Conservation (phyloP, 306 rosid species). For the Rosa multiflora region DNA sequence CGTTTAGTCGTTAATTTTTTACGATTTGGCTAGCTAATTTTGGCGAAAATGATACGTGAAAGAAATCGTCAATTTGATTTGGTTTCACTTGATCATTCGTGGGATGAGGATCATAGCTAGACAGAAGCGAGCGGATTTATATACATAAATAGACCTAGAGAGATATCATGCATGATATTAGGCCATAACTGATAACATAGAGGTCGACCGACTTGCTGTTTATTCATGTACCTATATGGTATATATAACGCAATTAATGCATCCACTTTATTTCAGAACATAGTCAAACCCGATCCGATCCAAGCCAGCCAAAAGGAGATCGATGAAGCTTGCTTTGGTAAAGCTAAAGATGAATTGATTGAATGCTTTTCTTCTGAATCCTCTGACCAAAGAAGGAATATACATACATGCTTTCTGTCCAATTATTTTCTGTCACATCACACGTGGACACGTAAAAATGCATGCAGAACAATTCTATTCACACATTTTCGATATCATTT, state of each 20-base stretch:
- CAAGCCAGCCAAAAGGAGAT: background rate
- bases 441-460: background rate
- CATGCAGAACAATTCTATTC: background rate
- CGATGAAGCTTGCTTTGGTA: background rate
- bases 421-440: background rate
- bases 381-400: constrained; percentile 4
- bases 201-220: background rate
- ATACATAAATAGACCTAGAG: too few species aligned
- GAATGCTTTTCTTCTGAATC: background rate
- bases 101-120: background rate
- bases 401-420: background rate
- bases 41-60: background rate
- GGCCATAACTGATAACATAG: background rate
- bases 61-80: background rate
- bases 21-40: too few species aligned
- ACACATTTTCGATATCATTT: too few species aligned
- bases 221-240: too few species aligned
- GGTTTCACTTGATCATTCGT: background rate
- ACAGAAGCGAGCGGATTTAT: background rate
- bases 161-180: background rate
- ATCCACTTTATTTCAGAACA: constrained; percentile 12
- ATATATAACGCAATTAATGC: background rate
- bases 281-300: constrained; percentile 8
- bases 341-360: constrained; percentile 13
- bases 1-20: too few species aligned